Percentiles rank a stretch among this genome's conserved stretches.
Evolutionary conservation across 352 stramenopile species (phyloP).

Genomic region (Peronospora belbahrii): DNA sequence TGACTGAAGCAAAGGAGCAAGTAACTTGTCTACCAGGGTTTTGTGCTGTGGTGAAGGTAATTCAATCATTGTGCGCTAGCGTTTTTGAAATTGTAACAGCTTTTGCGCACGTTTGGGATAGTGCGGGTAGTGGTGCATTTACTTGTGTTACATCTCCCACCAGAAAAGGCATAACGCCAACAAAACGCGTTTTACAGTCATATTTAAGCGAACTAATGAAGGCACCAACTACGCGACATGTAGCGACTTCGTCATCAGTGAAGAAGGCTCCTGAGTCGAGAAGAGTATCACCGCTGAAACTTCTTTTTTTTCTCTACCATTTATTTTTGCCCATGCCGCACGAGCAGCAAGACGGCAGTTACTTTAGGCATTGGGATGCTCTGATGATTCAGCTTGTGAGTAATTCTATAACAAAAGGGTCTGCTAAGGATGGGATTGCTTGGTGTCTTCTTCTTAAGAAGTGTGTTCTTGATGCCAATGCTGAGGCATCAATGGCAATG

Average conservation of each 20-base stretch:
- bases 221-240: not conserved
- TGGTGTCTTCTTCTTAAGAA: constrained; percentile 26
- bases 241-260: not conserved
- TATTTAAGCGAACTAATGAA: constrained; percentile 24
- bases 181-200: constrained; percentile 15
- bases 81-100: constrained; percentile 9
- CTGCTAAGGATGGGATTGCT: constrained; percentile 13
- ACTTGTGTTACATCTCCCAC: not conserved
- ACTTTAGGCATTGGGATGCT: constrained; percentile 17
- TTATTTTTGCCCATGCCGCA: constrained; percentile 8
- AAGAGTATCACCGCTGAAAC: constrained; percentile 1
- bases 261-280: not conserved
- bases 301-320: constrained; percentile 23
- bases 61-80: constrained; percentile 11
- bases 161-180: not conserved
- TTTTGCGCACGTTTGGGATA: constrained; percentile 18
- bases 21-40: constrained; percentile 21
- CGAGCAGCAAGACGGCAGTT: constrained; percentile 2
- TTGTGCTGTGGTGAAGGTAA: constrained; percentile 15
- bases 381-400: constrained; percentile 7
- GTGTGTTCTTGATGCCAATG: constrained; percentile 11
- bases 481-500: not conserved
- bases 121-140: not conserved
- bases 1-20: not conserved
- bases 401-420: not conserved